These are phyloP conservation scores for Sextonia rubra DNA, from an alignment of 164 flowering plant genomes.

Conservation along the genomic window DNA sequence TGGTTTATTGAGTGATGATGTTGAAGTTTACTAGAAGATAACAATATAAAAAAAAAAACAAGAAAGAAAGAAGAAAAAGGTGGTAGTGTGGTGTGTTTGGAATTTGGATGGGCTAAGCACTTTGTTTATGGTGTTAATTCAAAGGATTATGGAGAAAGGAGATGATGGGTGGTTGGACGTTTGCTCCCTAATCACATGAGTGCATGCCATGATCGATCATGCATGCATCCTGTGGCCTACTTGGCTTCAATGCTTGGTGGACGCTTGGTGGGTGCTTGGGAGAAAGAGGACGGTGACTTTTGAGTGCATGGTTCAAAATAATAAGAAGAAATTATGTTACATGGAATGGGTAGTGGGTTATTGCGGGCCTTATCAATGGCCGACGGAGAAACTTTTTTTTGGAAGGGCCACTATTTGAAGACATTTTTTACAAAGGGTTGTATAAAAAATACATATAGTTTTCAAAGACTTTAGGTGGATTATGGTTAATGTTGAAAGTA, in stretches of 20 bases:
- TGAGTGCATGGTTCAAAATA: no score
- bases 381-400: no score
- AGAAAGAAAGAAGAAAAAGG: no score
- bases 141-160: neutral
- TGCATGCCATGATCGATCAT: slow-evolving; percentile 27
- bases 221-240: slow-evolving; percentile 14
- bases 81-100: neutral
- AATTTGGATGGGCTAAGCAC: slow-evolving; percentile 4
- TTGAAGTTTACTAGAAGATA: neutral
- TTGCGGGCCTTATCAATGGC: no score
- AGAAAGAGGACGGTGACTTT: no score
- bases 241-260: neutral
- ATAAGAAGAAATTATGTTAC: no score
- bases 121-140: neutral
- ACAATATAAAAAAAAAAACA: neutral
- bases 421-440: no score
- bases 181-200: slow-evolving; percentile 7
- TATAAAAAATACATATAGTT: no score
- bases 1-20: neutral
- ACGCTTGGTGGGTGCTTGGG: neutral
- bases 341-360: no score
- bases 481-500: no score
- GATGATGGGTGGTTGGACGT: slow-evolving; percentile 2
- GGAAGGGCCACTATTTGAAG: no score
- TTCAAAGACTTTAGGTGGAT: no score